Base-by-base conservation (phyloP, 1,139 yeast species). In the Sugiyamaella xylanicola region DNA sequence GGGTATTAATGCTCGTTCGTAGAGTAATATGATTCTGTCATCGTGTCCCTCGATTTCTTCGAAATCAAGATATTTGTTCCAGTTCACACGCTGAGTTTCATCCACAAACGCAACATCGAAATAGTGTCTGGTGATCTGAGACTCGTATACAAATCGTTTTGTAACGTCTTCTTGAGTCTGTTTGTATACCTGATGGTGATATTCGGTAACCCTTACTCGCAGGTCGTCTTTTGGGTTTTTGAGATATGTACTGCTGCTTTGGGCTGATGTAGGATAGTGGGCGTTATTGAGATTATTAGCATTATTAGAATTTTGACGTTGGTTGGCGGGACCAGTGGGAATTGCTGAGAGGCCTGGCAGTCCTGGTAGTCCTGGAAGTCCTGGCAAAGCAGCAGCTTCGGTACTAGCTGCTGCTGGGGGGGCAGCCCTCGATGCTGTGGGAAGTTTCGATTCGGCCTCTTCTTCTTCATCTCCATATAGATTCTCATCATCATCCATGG, bases 11-110 rank as follows among this genome's bases (percentile, higher is more conserved):
- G 72, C 73, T 1, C 71, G 71, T 61, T 84, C 86, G 64, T 84
- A 88, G 0, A 79, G 65, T 36, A 79, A 73, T 9, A 69, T 68
- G 4, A 81, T 62, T 42, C 76, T 66, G 4, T 54, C 56, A 5
- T 51, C 56, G 40, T 69, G 65, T 5, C 67, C 59, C 27, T 59
- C 61, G 16, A 57, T 42, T 60, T 84, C 87, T 27, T 83, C 74
- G 63, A 76, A 85, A 39, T 80, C 80, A 15, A 88, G 70, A 65
- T 87, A 89, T 32, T 72, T 69, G 9, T 76, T 70, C 96, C 96
- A 89, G 20, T 72, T 73, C 3, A 73, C 75, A 21, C 84, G 62
- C 58, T 86, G 85, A 52, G 77, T 75, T 48, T 69, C 71, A 4
- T 79, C 73, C 11, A 61, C 74, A 66, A 72, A 71, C 20, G 72